These are phyloP conservation scores for Galeopsis tetrahit DNA, from an alignment of 257 asterid species.

Conservation along the genomic window DNA sequence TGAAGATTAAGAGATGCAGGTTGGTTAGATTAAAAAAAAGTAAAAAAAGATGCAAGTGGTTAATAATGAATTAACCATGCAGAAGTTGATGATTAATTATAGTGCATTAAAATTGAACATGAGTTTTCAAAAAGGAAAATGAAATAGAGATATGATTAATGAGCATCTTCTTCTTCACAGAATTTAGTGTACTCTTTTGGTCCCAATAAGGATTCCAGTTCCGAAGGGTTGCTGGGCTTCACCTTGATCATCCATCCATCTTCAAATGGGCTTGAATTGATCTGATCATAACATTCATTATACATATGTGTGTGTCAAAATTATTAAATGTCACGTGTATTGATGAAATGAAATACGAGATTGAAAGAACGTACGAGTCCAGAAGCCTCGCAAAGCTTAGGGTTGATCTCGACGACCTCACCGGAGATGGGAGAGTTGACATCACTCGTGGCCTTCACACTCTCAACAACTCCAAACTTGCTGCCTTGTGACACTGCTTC, in stretches of 20 bases:
- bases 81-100: constrained; percentile 2
- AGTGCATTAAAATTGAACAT: constrained; percentile 16
- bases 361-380: constrained; percentile 60
- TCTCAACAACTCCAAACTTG: constrained; percentile 79
- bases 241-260: constrained; percentile 96
- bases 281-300: constrained; percentile 40
- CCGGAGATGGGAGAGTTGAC: constrained; percentile 90
- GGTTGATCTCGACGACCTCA: constrained; percentile 74
- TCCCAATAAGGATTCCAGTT: constrained; percentile 67
- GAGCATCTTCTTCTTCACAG: constrained; percentile 91
- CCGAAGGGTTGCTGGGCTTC: constrained; percentile 75
- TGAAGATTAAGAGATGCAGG: neutral
- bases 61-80: constrained; percentile 24
- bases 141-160: constrained; percentile 29
- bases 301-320: too few species aligned
- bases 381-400: constrained; percentile 65
- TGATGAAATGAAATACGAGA: neutral
- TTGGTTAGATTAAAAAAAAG: neutral
- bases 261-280: constrained; percentile 81
- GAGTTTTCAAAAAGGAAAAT: constrained; percentile 2
- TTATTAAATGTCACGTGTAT: too few species aligned
- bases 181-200: constrained; percentile 71
- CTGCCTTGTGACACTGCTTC: constrained; percentile 48
- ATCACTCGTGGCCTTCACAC: constrained; percentile 94
- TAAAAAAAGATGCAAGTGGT: neutral